Base-by-base conservation (phyloP, 345 rosid species). In the Odontarrhena argentea region DNA sequence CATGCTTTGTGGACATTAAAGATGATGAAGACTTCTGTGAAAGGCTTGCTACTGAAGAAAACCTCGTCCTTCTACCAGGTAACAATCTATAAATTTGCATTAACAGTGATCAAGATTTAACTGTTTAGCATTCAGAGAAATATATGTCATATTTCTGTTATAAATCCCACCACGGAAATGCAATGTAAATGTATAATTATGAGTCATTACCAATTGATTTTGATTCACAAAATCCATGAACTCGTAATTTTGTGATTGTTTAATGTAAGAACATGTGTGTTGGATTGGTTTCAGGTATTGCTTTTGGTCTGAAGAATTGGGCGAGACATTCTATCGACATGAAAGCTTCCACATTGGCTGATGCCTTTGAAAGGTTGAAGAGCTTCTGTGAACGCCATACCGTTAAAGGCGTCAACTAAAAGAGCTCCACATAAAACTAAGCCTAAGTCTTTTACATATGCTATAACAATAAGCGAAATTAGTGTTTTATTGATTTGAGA, bases 51-150 rank as follows among this genome's bases (percentile, higher is more conserved):
- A 67, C 45, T 37, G 87, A 87, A 68, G 87, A 84, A 65, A 83
- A 83, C 0, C 84, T 83, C 34, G 60, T 85, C 8, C 74, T 81
- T 70, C 50, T 85, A 40, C 89, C 92, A 6, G 89, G 89, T 86
- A 80, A 28, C 7, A 32, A 6, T 32, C 36, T 3, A 3, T 32
- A 5, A 4, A 3, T 18, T 18, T 18, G 22, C 32, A 28, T 28
- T 28, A 28, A 1, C 32, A 28, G 5, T 28, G 5, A 28, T 28
- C 32, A 28, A 28, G 32, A 3, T 28, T 28, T 4, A 28, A 28
- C 32, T 3, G 3, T 28, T 28, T 28, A 32, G 1, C 36, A 32
- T 32, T 32, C 0, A 18, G 22, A 18, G 22, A 0, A 18, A 0
- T 2, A 28, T 28, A 28, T 28, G 1, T 28, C 32, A 28, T 4